phyloP scores from a whole-genome alignment of 768 basidiomycete species.

The Candolleomyces aberdarensis region DNA sequence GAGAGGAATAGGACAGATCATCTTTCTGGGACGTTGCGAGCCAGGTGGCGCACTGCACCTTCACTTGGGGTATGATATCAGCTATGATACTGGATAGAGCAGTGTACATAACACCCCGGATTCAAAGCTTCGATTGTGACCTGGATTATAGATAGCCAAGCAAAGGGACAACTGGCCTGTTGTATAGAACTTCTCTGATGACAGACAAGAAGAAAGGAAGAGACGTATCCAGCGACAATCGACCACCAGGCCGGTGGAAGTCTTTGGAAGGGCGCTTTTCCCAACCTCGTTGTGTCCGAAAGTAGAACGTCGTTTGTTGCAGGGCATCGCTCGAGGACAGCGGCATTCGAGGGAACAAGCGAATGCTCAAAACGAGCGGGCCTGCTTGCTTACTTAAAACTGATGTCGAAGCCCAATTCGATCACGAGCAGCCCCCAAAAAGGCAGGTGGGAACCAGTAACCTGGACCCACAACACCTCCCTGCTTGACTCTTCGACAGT shows the following conservation, averaged over 20 bases:
- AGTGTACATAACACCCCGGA: too few relatives aligned
- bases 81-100: neutral
- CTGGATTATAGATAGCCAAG: too few relatives aligned
- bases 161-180: neutral
- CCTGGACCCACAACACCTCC: constrained; percentile 1
- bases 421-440: constrained; percentile 2
- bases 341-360: constrained; percentile 7
- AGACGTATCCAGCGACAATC: constrained; percentile 7
- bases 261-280: neutral
- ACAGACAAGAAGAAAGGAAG: constrained; percentile 8
- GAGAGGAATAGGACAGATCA: neutral
- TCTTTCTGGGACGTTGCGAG: neutral
- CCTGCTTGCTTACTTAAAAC: neutral
- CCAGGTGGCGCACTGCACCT: neutral
- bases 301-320: constrained; percentile 7
- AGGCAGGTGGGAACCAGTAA: constrained; percentile 6
- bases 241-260: neutral
- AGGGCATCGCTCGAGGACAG: constrained; percentile 3
- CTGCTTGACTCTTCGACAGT: neutral
- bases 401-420: constrained; percentile 8
- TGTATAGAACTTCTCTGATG: neutral
- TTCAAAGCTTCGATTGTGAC: too few relatives aligned
- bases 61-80: neutral
- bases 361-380: neutral
- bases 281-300: constrained; percentile 5